Evolutionary conservation across 805 yeast genomes (phyloP).

Genomic region (Yarrowia sp.): DNA sequence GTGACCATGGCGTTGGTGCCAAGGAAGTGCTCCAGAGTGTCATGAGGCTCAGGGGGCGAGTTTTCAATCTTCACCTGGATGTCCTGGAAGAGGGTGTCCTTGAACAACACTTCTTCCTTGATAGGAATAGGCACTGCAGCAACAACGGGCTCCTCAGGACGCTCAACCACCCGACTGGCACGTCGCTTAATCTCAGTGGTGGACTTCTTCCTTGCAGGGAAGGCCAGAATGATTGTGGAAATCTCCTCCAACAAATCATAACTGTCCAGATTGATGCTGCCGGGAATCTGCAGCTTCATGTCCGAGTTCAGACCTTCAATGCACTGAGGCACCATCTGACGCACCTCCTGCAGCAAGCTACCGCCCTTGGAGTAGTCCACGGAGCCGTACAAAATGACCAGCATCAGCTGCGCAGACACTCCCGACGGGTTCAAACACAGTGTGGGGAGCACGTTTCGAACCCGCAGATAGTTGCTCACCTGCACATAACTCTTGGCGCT

Average conservation of each 20-base stretch:
- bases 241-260: constrained; percentile 31
- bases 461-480: constrained; percentile 35
- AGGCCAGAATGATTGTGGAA: constrained; percentile 30
- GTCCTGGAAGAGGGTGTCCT: background rate
- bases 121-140: background rate
- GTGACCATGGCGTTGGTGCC: constrained; percentile 22
- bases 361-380: constrained; percentile 84
- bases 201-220: constrained; percentile 21
- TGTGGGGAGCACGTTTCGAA: constrained; percentile 34
- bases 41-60: constrained; percentile 2
- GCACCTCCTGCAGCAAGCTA: constrained; percentile 69
- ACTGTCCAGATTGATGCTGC: constrained; percentile 30
- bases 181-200: background rate
- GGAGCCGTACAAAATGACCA: constrained; percentile 50
- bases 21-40: background rate
- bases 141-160: background rate
- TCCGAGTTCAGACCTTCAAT: constrained; percentile 33
- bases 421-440: constrained; percentile 37
- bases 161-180: background rate
- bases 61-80: background rate
- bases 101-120: constrained; percentile 12
- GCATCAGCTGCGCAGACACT: constrained; percentile 32
- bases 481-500: constrained; percentile 38
- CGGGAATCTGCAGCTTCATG: constrained; percentile 32
- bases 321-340: constrained; percentile 46